Evolutionary conservation across 441 rosid genomes (phyloP).

Genomic region (Populus tomentosa): DNA sequence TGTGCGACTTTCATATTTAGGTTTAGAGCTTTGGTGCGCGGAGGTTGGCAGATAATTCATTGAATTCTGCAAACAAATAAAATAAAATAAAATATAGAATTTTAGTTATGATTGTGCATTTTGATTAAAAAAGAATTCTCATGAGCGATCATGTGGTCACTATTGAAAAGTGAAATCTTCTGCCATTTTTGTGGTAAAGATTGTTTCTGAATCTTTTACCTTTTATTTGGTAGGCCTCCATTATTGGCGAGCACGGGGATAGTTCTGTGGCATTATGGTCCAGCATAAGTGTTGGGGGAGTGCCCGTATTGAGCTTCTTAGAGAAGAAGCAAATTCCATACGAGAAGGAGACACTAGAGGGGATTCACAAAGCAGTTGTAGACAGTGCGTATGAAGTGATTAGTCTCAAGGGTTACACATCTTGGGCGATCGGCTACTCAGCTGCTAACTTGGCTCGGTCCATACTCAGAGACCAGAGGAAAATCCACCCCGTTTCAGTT

Average conservation of each 20-base stretch:
- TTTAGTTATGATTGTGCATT: not conserved
- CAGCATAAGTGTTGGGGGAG: conserved; percentile 84
- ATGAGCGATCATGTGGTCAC: not conserved
- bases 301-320: conserved; percentile 75
- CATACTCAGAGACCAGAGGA: conserved; percentile 73
- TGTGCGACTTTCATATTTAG: not conserved
- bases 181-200: not conserved
- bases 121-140: not conserved
- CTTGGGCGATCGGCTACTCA: conserved; percentile 95
- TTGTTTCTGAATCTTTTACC: not conserved
- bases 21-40: not conserved
- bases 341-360: conserved; percentile 69
- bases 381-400: conserved; percentile 81
- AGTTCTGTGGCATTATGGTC: conserved; percentile 95
- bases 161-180: not conserved
- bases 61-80: not conserved
- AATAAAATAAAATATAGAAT: not conserved
- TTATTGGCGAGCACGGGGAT: conserved; percentile 92
- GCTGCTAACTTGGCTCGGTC: conserved; percentile 71
- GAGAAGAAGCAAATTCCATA: conserved; percentile 61
- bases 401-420: conserved; percentile 77
- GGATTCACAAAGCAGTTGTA: conserved; percentile 60
- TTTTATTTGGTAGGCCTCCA: conserved; percentile 48
- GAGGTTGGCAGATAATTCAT: not conserved
- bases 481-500: conserved; percentile 80